Evolutionary conservation across 352 stramenopile genomes (phyloP), one percentile per base, ranked within the genome.

Genomic region (Phytophthora pistaciae): DNA sequence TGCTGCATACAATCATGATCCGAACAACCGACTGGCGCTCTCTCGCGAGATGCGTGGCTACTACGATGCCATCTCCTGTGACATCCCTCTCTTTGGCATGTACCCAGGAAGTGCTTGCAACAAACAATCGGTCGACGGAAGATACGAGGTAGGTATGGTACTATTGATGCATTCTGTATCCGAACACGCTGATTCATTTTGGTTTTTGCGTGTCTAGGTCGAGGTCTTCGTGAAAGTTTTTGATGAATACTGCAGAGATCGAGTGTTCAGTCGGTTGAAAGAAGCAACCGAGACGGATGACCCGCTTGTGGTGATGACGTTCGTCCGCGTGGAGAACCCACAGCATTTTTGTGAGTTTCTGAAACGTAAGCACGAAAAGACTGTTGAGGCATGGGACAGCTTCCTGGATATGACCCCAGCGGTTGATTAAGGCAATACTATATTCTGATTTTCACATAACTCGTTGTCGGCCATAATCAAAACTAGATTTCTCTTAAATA

Each of bases 81-180:
- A 61, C 20, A 9, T 61, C 52, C 55, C 55, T 36, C 49, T 62
- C 56, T 13, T 62, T 38, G 53, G 38, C 38, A 50, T 62, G 33
- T 20, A 42, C 9, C 33, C 33, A 16, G 56, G 56, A 62, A 13
- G n/a, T 38, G 38, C 53, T 36, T 16, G 23, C 13, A 18, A 62
- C 21, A 25, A 62, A 23, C n/a, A 18, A 62, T 62, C 56, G 21
- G 38, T 62, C 33, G 56, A 40, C 56, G 50, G 33, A 3, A 62
- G 56, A 38, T 40, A n/a, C 56, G 50, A 42, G 38, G 23, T 63
- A 44, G 6, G 29, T 36, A 9, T 36, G 31, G 18, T 31, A 33
- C 16, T 60, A 13, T 49, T 20, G 40, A 40, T 13, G 14, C 36
- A 25, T 36, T 54, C n/a, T 63, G 56, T 63, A 23, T 29, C 13